phyloP scores from a whole-genome alignment of 2,329 filamentous ascomycete genomes.

The Podosphaera xanthii region DNA sequence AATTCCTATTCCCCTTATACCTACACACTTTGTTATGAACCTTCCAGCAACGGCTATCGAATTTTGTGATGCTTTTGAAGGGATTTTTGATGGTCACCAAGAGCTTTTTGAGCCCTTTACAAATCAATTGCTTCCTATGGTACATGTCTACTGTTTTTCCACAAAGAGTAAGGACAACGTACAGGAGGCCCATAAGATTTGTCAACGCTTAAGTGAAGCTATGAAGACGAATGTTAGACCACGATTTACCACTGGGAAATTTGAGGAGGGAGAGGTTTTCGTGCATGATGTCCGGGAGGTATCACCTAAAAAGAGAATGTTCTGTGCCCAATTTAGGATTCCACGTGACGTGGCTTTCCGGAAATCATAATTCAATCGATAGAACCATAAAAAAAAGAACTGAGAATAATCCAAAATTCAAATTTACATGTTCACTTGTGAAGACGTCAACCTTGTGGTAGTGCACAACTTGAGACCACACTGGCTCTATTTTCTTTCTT shows the following conservation, averaged over 20 bases:
- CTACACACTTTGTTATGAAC: slow-evolving; percentile 97
- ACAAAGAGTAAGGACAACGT: slow-evolving; percentile 57
- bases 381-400: too few species aligned
- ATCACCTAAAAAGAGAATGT: slow-evolving; percentile 87
- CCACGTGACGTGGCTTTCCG: slow-evolving; percentile 60
- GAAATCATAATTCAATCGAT: not conserved
- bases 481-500: too few species aligned
- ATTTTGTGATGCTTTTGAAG: slow-evolving; percentile 55
- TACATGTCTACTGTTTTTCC: slow-evolving; percentile 91
- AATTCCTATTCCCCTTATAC: slow-evolving; percentile 42
- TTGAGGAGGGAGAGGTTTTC: slow-evolving; percentile 22
- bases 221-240: slow-evolving; percentile 22
- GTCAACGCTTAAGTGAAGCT: slow-evolving; percentile 34
- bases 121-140: slow-evolving; percentile 42
- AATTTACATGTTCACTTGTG: too few species aligned
- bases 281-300: slow-evolving; percentile 64
- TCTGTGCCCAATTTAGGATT: slow-evolving; percentile 77
- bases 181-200: slow-evolving; percentile 36
- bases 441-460: too few species aligned
- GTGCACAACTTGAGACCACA: too few species aligned
- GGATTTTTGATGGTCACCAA: slow-evolving; percentile 55
- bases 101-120: slow-evolving; percentile 38
- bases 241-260: slow-evolving; percentile 18
- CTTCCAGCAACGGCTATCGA: slow-evolving; percentile 73
- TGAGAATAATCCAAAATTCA: too few species aligned